These are phyloP conservation scores for Afroboletus lepidellus DNA, from an alignment of 1,284 basidiomycete genomes.

Conservation along the genomic window DNA sequence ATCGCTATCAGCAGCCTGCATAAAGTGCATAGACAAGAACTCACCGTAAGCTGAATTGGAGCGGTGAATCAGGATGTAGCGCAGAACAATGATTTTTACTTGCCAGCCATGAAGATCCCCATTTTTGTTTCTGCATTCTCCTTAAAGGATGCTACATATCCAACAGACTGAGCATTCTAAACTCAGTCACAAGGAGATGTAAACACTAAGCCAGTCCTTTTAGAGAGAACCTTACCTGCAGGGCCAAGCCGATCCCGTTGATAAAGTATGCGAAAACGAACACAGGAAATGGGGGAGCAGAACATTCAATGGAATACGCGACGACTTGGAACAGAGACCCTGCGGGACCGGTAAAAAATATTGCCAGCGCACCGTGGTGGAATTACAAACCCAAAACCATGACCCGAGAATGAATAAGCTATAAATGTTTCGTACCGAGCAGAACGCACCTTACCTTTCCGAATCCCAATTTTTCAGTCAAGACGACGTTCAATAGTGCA, in stretches of 20 bases:
- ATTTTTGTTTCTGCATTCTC: not conserved
- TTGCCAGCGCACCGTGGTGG: not conserved
- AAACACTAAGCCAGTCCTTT: not conserved
- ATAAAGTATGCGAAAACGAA: constrained; percentile 38
- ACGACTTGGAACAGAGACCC: constrained; percentile 37
- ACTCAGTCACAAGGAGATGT: not conserved
- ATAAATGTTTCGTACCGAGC: not conserved
- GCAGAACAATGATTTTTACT: not conserved
- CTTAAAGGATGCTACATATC: not conserved
- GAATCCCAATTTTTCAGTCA: constrained; percentile 26
- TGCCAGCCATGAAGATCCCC: not conserved
- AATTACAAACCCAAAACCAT: constrained; percentile 26
- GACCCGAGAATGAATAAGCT: constrained; percentile 13
- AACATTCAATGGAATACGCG: constrained; percentile 51
- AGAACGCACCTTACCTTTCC: constrained; percentile 24
- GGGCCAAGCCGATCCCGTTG: not conserved
- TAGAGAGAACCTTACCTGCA: not conserved
- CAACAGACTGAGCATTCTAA: not conserved
- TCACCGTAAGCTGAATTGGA: not conserved
- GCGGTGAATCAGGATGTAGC: too few species aligned
- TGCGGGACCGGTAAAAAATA: constrained; percentile 2
- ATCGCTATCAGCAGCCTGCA: not conserved
- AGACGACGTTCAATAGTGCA: constrained; percentile 24
- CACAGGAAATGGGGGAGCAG: constrained; percentile 60
- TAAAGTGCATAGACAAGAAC: not conserved